These are phyloP conservation scores for Petasospora fabianii DNA, from an alignment of 1,139 yeast genomes.

Conservation along the genomic window DNA sequence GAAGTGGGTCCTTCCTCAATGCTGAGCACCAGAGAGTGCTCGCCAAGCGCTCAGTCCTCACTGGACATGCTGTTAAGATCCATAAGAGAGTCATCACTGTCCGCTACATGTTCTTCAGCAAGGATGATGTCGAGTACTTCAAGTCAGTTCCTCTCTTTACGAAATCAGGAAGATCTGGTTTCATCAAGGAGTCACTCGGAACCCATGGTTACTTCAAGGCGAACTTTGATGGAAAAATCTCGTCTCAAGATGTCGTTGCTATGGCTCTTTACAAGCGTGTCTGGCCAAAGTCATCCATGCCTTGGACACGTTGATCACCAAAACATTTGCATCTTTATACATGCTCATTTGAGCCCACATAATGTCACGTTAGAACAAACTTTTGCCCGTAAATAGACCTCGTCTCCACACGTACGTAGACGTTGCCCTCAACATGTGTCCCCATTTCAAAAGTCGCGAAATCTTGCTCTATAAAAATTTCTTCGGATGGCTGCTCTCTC, in stretches of 20 bases:
- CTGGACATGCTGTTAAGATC: constrained; percentile 94
- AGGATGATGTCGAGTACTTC: constrained; percentile 86
- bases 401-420: too few relatives aligned
- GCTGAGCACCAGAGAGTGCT: constrained; percentile 80
- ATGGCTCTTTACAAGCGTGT: constrained; percentile 92
- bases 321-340: neutral
- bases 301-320: constrained; percentile 26
- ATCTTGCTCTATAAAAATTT: constrained; percentile 10
- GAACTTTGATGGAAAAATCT: constrained; percentile 84
- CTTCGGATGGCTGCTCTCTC: neutral
- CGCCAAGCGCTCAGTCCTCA: constrained; percentile 83
- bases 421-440: neutral
- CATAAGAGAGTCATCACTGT: constrained; percentile 90
- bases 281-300: constrained; percentile 65
- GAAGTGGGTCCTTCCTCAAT: constrained; percentile 86
- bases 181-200: constrained; percentile 92
- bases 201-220: constrained; percentile 98
- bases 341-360: neutral
- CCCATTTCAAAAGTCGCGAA: neutral
- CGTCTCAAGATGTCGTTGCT: constrained; percentile 90
- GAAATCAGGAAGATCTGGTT: constrained; percentile 88
- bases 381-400: too few relatives aligned
- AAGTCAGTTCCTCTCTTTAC: constrained; percentile 92
- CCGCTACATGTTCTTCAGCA: constrained; percentile 95
- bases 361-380: constrained; percentile 1